phyloP scores from a whole-genome alignment of 2,329 filamentous ascomycete species.

The Niveomyces coronatus region DNA sequence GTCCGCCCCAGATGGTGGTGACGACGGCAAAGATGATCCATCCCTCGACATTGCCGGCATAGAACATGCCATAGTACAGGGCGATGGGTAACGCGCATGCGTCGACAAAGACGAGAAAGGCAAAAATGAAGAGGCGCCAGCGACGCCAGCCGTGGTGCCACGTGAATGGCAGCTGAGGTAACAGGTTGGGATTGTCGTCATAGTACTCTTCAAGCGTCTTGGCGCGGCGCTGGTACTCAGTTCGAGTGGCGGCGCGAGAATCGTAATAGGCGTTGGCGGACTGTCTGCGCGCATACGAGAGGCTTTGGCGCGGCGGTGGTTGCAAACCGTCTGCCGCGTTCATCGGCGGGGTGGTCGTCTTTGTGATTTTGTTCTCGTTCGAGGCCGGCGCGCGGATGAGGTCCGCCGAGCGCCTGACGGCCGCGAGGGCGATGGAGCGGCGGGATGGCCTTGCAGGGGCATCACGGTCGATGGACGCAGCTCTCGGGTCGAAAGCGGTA shows the following conservation, averaged over 20 bases:
- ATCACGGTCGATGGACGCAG: conserved; percentile 1
- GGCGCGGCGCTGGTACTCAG: conserved; percentile 25
- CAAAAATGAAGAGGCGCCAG: conserved; percentile 36
- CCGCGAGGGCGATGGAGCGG: conserved; percentile 7
- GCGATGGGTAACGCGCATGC: conserved; percentile 36
- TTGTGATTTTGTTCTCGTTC: background rate
- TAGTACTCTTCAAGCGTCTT: conserved; percentile 30
- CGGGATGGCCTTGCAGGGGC: background rate
- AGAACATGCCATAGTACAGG: conserved; percentile 41
- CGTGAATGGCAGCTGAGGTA: conserved; percentile 31
- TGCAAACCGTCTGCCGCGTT: too few relatives aligned
- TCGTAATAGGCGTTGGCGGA: conserved; percentile 29
- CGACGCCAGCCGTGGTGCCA: conserved; percentile 30
- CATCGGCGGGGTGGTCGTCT: conserved; percentile 7
- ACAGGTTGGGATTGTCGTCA: conserved; percentile 25
- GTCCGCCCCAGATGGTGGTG: conserved; percentile 43
- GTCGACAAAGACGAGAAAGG: conserved; percentile 37
- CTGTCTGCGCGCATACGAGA: conserved; percentile 25
- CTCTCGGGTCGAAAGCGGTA: background rate
- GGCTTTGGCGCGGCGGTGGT: conserved; percentile 20
- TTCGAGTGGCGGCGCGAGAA: conserved; percentile 25
- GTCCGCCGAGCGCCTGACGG: conserved; percentile 2
- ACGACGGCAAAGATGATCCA: conserved; percentile 41
- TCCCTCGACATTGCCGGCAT: conserved; percentile 26
- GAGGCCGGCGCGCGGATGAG: background rate